Evolutionary conservation across 2,329 filamentous ascomycete genomes (phyloP).

Genomic region (Herpotrichia juniperi): DNA sequence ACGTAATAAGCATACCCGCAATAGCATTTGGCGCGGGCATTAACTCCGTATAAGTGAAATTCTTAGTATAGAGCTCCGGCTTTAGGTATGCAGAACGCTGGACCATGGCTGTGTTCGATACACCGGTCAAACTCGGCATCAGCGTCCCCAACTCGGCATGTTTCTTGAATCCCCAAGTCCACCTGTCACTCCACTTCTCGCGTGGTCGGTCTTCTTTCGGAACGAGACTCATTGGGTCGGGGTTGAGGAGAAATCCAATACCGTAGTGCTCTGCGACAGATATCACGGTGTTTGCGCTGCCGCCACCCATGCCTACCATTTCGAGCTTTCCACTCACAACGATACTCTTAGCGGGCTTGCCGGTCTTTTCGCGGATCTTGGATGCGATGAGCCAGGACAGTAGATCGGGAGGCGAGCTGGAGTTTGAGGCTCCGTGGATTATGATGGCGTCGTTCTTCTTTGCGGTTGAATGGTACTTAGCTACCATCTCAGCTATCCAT

Average conservation of each 20-base stretch:
- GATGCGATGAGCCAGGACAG: constrained; percentile 8
- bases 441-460: constrained; percentile 5
- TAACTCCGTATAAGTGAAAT: constrained; percentile 4
- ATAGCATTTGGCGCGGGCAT: neutral
- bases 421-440: constrained; percentile 1
- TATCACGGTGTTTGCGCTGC: constrained; percentile 1
- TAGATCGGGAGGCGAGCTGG: constrained; percentile 6
- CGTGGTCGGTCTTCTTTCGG: neutral
- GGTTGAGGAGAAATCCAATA: constrained; percentile 1
- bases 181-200: neutral
- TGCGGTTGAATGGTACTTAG: constrained; percentile 1
- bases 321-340: neutral
- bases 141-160: neutral
- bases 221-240: neutral
- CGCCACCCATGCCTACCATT: constrained; percentile 4
- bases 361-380: neutral
- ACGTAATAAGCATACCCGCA: neutral
- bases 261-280: neutral
- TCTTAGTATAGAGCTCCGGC: neutral
- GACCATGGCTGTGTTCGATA: constrained; percentile 7
- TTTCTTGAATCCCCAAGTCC: neutral
- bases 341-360: neutral
- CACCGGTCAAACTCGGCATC: neutral
- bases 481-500: constrained; percentile 3
- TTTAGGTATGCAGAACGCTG: constrained; percentile 1